Conservation (phyloP, 2,329 filamentous ascomycete species). For the Hymenoscyphus fructigenus region DNA sequence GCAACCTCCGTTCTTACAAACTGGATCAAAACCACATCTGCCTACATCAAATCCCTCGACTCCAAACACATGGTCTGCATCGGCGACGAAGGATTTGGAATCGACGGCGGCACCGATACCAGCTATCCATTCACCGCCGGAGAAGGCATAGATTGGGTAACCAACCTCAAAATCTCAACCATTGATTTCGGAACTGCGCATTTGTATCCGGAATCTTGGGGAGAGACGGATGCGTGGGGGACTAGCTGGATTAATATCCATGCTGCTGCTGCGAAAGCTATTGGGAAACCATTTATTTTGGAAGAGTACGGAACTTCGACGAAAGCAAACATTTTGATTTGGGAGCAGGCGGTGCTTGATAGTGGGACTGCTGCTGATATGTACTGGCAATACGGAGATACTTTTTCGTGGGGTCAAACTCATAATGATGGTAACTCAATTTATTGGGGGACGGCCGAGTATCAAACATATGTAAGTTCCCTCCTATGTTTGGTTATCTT, state of each 20-base stretch:
- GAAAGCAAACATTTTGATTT: constrained; percentile 11
- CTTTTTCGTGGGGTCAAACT: neutral
- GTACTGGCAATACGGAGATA: constrained; percentile 37
- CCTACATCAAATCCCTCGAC: constrained; percentile 65
- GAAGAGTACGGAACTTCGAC: constrained; percentile 42
- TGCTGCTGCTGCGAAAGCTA: constrained; percentile 38
- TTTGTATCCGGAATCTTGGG: constrained; percentile 49
- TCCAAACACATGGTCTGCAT: constrained; percentile 60
- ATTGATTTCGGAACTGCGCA: constrained; percentile 56
- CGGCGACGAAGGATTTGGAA: constrained; percentile 60
- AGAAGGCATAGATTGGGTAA: constrained; percentile 47
- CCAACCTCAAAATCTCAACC: constrained; percentile 46
- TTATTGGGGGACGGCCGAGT: neutral
- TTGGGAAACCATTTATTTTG: constrained; percentile 43
- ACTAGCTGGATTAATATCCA: constrained; percentile 49
- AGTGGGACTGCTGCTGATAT: constrained; percentile 31
- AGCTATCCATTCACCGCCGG: constrained; percentile 44
- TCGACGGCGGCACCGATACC: constrained; percentile 13
- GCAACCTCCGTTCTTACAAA: constrained; percentile 55
- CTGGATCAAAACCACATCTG: constrained; percentile 55
- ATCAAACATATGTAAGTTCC: constrained; percentile 15
- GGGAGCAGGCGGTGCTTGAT: constrained; percentile 29
- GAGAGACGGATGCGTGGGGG: constrained; percentile 41
- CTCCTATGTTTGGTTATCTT: neutral
- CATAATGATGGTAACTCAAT: constrained; percentile 4